Evolutionary conservation across 2,329 filamentous ascomycete genomes (phyloP), one percentile per base, ranked within the genome.

Genomic region (Pseudogymnoascus pannorum): DNA sequence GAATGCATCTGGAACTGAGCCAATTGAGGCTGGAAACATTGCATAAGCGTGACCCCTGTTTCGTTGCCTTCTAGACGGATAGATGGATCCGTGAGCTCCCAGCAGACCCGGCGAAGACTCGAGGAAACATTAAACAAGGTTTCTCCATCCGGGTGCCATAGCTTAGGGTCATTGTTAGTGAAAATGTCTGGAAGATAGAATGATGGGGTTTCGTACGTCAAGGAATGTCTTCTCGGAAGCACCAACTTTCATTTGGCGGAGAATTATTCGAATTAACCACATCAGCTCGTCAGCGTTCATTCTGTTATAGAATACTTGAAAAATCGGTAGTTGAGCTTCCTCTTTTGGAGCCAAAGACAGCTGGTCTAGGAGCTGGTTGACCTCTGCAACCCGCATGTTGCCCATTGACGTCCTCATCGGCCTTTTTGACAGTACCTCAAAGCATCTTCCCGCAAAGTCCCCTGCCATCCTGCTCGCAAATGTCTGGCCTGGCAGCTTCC

Each of bases 261-360:
- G 78, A 54, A 99, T 88, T 69, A 99, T 97, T 12, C 93, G 88
- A 64, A 99, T 91, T 61, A 97, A 78, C 94, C 94, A 99, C 77
- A 89, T 87, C 66, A 99, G 77, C 75, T 99, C 94, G 65, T 96
- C 89, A 0, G 94, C 84, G 68, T 95, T 95, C 94, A 97, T 97
- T 22, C 84, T 83, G 51, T 86, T 83, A 74, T 97, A 97, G 71
- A 97, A 96, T 4, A 86, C 81, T 65, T 88, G 82, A 67, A 97
- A 84, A 33, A 99, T 88, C 0, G 86, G 86, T 40, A 91, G 72
- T 68, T 97, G 93, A 64, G 93, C 84, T n/a, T 88, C 83, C 76
- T 97, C 93, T 59, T 89, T 89, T 0, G 85, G 83, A 0, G 88
- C 87, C 1, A 82, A 82, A 0, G 92, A 87, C 29, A 99, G 79